Percentiles rank a stretch among this genome's conserved stretches.
Evolutionary conservation across 257 asterid species (phyloP).

Genomic region (Osmanthus fragrans): DNA sequence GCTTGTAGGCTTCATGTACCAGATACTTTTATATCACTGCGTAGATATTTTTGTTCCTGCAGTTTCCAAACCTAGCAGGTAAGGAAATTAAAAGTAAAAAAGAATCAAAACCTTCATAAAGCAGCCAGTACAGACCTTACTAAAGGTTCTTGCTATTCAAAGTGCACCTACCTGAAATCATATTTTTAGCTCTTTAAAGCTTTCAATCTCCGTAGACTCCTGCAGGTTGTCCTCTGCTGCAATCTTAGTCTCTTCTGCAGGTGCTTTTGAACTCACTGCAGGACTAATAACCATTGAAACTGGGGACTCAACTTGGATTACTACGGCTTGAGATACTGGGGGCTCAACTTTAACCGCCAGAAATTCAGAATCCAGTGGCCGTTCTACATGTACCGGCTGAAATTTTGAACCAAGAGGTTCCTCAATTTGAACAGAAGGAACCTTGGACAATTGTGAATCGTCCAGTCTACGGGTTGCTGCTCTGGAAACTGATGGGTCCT

Average conservation of each 20-base stretch:
- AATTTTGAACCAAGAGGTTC: constrained; percentile 32
- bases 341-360: constrained; percentile 22
- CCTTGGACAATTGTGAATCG: constrained; percentile 31
- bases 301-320: constrained; percentile 26
- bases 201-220: constrained; percentile 31
- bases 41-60: neutral
- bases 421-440: constrained; percentile 31
- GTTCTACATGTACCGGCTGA: neutral
- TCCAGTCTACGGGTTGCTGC: neutral
- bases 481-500: constrained; percentile 7
- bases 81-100: constrained; percentile 1
- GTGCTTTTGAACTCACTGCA: constrained; percentile 26
- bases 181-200: constrained; percentile 44
- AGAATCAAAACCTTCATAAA: constrained; percentile 36
- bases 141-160: constrained; percentile 25
- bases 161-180: constrained; percentile 19
- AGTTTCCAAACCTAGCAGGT: neutral
- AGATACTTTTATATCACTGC: neutral
- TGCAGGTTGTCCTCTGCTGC: constrained; percentile 28
- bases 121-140: constrained; percentile 20
- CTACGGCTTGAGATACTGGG: constrained; percentile 19
- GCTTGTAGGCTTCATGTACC: neutral
- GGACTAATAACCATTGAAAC: constrained; percentile 26
- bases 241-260: constrained; percentile 26
- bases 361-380: constrained; percentile 28